Percentiles rank a stretch among this genome's conserved stretches.
phyloP scores from a whole-genome alignment of 148 eudicot genomes.

The Vaccinium corymbosum region DNA sequence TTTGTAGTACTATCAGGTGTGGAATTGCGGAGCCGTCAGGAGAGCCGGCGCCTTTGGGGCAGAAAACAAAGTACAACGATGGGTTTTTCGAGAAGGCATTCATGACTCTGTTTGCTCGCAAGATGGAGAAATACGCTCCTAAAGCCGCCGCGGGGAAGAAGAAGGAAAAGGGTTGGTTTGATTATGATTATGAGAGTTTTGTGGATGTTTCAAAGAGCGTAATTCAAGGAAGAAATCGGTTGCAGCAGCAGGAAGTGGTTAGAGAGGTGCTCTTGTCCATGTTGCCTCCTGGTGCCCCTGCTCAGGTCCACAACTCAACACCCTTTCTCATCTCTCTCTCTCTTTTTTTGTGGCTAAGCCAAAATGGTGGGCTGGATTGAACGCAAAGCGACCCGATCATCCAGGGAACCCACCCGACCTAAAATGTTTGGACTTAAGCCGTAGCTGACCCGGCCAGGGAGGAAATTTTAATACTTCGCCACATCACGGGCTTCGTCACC shows the following conservation, averaged over 20 bases:
- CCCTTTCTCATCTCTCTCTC: background rate
- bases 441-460: background rate
- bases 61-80: constrained; percentile 82
- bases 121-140: constrained; percentile 70
- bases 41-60: constrained; percentile 74
- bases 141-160: background rate
- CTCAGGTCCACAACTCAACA: constrained; percentile 39
- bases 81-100: constrained; percentile 71
- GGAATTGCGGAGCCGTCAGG: constrained; percentile 75
- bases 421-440: background rate
- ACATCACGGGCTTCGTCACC: background rate
- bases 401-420: background rate
- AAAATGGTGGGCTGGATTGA: background rate
- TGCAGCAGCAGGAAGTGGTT: constrained; percentile 82
- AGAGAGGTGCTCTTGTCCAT: constrained; percentile 84
- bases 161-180: constrained; percentile 48
- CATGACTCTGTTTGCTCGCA: constrained; percentile 74
- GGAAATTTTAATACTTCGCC: background rate
- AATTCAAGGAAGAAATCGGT: constrained; percentile 66
- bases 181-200: constrained; percentile 73
- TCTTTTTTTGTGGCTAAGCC: background rate
- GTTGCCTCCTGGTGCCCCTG: constrained; percentile 96
- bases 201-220: constrained; percentile 78
- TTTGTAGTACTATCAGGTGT: constrained; percentile 24
- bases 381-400: background rate